A percentile compares a stretch with the other conserved stretches of the same genome.
These are phyloP conservation scores for Lippia alba DNA, from an alignment of 305 asterid genomes.

Conservation along the genomic window DNA sequence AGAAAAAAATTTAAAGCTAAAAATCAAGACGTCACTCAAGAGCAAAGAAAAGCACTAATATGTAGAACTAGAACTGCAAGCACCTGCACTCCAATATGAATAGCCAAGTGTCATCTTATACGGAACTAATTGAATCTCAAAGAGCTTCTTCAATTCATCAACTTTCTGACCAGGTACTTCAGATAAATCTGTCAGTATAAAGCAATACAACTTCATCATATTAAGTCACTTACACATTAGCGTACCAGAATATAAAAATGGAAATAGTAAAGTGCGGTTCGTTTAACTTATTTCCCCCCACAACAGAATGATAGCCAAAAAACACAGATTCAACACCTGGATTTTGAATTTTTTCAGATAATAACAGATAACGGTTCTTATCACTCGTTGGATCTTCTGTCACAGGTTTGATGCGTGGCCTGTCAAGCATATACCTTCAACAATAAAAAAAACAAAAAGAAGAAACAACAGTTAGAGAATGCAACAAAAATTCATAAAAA, in stretches of 20 bases:
- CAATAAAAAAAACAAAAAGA: constrained; percentile 8
- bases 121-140: constrained; percentile 76
- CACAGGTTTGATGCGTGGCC: constrained; percentile 83
- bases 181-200: constrained; percentile 64
- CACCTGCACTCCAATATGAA: constrained; percentile 94
- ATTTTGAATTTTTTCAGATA: constrained; percentile 70
- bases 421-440: constrained; percentile 74
- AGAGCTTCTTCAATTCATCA: constrained; percentile 68
- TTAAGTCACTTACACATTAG: neutral
- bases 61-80: constrained; percentile 16
- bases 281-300: constrained; percentile 8
- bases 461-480: neutral
- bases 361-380: constrained; percentile 65
- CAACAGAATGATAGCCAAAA: neutral
- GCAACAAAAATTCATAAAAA: constrained; percentile 4
- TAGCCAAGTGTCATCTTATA: constrained; percentile 78
- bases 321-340: constrained; percentile 46
- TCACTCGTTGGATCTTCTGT: constrained; percentile 78
- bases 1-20: constrained; percentile 16
- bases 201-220: constrained; percentile 16
- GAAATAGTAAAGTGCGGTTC: constrained; percentile 1
- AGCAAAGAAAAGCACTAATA: neutral
- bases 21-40: neutral
- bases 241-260: neutral
- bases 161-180: constrained; percentile 69